Evolutionary conservation across 495 filamentous ascomycete genomes (phyloP), one percentile per base, ranked within the genome.

Genomic region (Sphaerosporella brunnea): DNA sequence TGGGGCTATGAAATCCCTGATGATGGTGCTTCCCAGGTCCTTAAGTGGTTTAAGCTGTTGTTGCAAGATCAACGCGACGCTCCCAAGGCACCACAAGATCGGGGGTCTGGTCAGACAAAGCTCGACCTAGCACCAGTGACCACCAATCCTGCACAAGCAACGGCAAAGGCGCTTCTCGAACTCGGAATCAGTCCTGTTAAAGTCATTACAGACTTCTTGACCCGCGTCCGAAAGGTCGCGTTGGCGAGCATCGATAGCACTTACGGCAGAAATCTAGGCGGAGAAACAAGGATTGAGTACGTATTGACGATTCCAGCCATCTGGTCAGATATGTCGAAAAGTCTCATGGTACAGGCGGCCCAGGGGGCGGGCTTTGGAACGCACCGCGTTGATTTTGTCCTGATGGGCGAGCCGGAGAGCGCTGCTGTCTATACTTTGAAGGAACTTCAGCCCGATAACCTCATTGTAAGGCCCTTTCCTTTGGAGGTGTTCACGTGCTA

Each of bases 321-420:
- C 11, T 84, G 80, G 80, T 75, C 74, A 7, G 80, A 84, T 40
- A 69, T 69, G 16, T 79, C 80, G 13, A 82, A 83, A 59, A 70
- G 73, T 41, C 72, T 71, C 10, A 82, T 78, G 0, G 58, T 76
- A 23, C 64, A 68, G 37, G 79, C 78, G 20, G 80, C 80, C 0
- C 72, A 81, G 56, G 55, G 69, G 1, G 80, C 80, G 2, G 78
- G 79, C 71, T 19, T 30, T 4, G 53, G 47, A 1, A 37, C 39
- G 9, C 26, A 45, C 23, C 39, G 47, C 8, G 43, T 23, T 1
- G 75, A 76, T 10, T 75, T 84, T 26, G 69, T 73, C 53, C 74
- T 84, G 56, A 78, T 85, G 30, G 79, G 74, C 32, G 78, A 83
- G 61, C 80, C 81, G 1, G 82, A 86, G 62, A 80, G 79, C 2